A percentile compares a stretch with the other conserved stretches of the same genome.
phyloP scores from a whole-genome alignment of 2,329 filamentous ascomycete species.

The Aspergillus sp. region DNA sequence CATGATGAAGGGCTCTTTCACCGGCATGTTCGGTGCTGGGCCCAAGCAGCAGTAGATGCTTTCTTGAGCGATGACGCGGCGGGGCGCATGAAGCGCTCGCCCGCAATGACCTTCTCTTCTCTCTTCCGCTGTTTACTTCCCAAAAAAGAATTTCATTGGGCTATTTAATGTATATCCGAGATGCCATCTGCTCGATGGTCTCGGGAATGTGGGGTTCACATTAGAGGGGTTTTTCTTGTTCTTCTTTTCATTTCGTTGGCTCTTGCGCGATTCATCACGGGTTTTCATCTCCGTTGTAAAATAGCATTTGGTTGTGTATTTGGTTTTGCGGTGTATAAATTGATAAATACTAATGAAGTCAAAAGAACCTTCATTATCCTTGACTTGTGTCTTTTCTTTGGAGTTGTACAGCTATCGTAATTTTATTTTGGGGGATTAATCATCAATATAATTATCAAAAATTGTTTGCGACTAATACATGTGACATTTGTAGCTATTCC shows the following conservation, averaged over 20 bases:
- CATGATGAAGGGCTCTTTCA: conserved; percentile 81
- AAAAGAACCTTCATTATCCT: too few relatives aligned
- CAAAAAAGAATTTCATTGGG: conserved; percentile 7
- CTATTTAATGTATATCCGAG: conserved; percentile 22
- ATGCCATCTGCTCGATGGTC: conserved; percentile 17
- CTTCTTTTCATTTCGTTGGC: conserved; percentile 15
- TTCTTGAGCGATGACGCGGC: background rate
- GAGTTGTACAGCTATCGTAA: too few relatives aligned
- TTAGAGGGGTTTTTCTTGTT: conserved; percentile 24
- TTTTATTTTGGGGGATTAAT: too few relatives aligned
- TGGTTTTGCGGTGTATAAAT: conserved; percentile 25
- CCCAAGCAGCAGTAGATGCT: conserved; percentile 27
- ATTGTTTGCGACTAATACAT: too few relatives aligned
- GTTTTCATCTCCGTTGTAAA: conserved; percentile 33
- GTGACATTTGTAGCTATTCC: too few relatives aligned
- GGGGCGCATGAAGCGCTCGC: conserved; percentile 1
- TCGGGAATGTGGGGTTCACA: conserved; percentile 28
- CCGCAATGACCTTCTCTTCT: conserved; percentile 11
- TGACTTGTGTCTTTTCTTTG: too few relatives aligned
- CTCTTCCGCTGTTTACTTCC: background rate
- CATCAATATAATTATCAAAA: too few relatives aligned
- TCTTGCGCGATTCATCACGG: conserved; percentile 28
- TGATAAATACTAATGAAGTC: conserved; percentile 19
- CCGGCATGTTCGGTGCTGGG: conserved; percentile 54
- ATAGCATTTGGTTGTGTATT: conserved; percentile 35